phyloP scores from a whole-genome alignment of 2,329 filamentous ascomycete genomes.

The Rachicladosporium sp. region DNA sequence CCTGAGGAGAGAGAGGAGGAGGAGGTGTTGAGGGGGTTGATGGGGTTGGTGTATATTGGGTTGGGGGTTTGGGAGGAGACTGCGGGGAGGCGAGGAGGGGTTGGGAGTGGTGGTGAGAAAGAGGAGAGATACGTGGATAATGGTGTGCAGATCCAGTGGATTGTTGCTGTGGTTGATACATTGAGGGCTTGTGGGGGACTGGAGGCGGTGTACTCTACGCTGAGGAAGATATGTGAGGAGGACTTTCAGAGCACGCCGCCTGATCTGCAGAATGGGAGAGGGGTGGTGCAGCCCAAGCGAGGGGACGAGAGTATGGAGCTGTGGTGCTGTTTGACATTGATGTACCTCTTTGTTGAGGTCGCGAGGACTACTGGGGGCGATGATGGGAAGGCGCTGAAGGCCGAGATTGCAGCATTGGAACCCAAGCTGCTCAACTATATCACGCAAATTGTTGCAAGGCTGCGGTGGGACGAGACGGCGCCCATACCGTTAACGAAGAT shows the following conservation, averaged over 20 bases:
- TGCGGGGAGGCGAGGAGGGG: slow-evolving; percentile 26
- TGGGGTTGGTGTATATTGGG: slow-evolving; percentile 34
- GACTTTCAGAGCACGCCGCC: slow-evolving; percentile 13
- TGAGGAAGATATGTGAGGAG: slow-evolving; percentile 22
- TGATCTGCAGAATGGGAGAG: slow-evolving; percentile 12
- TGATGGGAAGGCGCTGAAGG: slow-evolving; percentile 16
- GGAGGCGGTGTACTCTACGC: slow-evolving; percentile 26
- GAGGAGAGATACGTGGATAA: slow-evolving; percentile 22
- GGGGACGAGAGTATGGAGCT: slow-evolving; percentile 28
- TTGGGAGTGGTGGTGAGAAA: slow-evolving; percentile 13
- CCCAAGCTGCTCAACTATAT: slow-evolving; percentile 62
- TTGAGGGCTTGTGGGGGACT: slow-evolving; percentile 31
- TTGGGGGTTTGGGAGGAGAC: slow-evolving; percentile 40
- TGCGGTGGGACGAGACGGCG: slow-evolving; percentile 48
- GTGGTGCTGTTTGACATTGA: slow-evolving; percentile 37
- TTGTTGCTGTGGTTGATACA: slow-evolving; percentile 31
- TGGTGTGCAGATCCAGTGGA: slow-evolving; percentile 31
- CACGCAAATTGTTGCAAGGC: slow-evolving; percentile 43
- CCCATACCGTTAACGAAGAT: slow-evolving; percentile 40
- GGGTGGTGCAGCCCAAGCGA: slow-evolving; percentile 15
- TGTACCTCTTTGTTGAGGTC: slow-evolving; percentile 36
- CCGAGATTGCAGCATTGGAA: slow-evolving; percentile 22
- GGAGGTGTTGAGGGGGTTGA: slow-evolving; percentile 24
- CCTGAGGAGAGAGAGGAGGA: slow-evolving; percentile 20
- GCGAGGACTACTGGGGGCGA: slow-evolving; percentile 21